Conservation (phyloP, 768 basidiomycete genomes). For the Amanita inopinata region DNA sequence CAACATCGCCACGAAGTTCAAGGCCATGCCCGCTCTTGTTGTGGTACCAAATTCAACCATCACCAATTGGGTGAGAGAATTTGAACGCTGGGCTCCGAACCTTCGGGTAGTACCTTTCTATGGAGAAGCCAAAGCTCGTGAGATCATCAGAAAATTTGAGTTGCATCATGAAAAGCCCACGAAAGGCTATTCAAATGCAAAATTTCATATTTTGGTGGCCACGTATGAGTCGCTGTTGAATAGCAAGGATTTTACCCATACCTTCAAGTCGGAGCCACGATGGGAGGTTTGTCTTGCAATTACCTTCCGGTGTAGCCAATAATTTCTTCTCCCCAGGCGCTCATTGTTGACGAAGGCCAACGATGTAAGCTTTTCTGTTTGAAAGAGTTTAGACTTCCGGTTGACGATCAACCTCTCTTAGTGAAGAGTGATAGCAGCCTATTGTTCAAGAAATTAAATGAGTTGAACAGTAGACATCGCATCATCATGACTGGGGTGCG, state of each 20-base stretch:
- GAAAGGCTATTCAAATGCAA: conserved; percentile 38
- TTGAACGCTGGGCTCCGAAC: conserved; percentile 74
- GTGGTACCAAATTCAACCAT: conserved; percentile 97
- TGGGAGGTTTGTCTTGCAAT: conserved; percentile 56
- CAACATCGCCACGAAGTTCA: conserved; percentile 41
- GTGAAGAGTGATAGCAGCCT: conserved; percentile 79
- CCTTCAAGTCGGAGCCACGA: conserved; percentile 75
- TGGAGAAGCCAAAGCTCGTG: conserved; percentile 71
- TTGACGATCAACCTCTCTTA: conserved; percentile 21
- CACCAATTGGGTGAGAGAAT: conserved; percentile 92
- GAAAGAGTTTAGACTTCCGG: too few species aligned
- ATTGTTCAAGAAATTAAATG: conserved; percentile 75
- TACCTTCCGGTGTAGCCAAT: conserved; percentile 1
- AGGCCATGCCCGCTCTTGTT: conserved; percentile 73
- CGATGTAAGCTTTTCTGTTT: conserved; percentile 65
- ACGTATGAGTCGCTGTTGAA: conserved; percentile 84
- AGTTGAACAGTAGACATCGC: conserved; percentile 68
- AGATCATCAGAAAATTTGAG: conserved; percentile 76
- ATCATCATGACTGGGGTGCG: conserved; percentile 84
- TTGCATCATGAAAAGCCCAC: conserved; percentile 47
- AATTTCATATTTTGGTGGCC: conserved; percentile 85
- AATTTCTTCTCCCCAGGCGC: conserved; percentile 25
- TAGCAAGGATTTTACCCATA: conserved; percentile 53
- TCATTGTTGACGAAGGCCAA: conserved; percentile 92
- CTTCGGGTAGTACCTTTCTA: conserved; percentile 78